A percentile compares a stretch with the other conserved stretches of the same genome.
Evolutionary conservation across 2,329 filamentous ascomycete genomes (phyloP).

Genomic region (Colletotrichum falcatum): DNA sequence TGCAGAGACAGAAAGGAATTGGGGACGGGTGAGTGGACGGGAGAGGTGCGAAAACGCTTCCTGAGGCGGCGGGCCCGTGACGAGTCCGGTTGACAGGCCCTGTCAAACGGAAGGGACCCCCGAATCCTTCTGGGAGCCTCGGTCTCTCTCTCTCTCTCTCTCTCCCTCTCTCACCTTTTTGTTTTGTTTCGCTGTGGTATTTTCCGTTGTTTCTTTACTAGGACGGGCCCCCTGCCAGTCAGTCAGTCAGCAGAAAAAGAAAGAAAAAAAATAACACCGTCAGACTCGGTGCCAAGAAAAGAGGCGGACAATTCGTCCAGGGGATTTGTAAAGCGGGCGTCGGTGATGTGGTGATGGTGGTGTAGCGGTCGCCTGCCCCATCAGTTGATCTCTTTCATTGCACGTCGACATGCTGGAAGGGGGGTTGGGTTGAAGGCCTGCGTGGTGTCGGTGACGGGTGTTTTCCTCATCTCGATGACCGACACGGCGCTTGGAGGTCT

Average conservation of each 20-base stretch:
- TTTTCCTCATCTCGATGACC: slow-evolving; percentile 35
- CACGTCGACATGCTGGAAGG: not conserved
- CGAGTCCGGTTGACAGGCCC: slow-evolving; percentile 15
- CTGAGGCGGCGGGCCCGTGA: too few species aligned
- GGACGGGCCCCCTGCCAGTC: too few species aligned
- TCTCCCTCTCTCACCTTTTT: too few species aligned
- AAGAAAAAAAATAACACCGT: too few species aligned
- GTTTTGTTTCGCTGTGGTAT: too few species aligned
- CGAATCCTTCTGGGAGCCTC: not conserved
- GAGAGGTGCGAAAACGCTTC: not conserved
- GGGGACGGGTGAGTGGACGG: slow-evolving; percentile 26
- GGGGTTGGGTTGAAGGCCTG: not conserved
- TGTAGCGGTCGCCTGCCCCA: slow-evolving; percentile 15
- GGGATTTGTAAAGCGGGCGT: too few species aligned
- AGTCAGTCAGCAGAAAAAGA: too few species aligned
- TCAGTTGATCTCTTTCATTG: not conserved
- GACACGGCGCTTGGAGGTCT: slow-evolving; percentile 4
- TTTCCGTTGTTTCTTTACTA: too few species aligned
- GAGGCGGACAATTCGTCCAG: too few species aligned
- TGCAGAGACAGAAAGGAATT: slow-evolving; percentile 22
- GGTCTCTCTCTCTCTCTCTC: slow-evolving; percentile 2
- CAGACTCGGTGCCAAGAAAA: too few species aligned
- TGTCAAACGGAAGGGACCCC: too few species aligned
- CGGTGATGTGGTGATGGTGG: slow-evolving; percentile 12
- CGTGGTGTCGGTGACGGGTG: slow-evolving; percentile 2